These are phyloP conservation scores for Tetrahymena malaccensis DNA, from an alignment of 73 alveolate genomes.

Conservation along the genomic window DNA sequence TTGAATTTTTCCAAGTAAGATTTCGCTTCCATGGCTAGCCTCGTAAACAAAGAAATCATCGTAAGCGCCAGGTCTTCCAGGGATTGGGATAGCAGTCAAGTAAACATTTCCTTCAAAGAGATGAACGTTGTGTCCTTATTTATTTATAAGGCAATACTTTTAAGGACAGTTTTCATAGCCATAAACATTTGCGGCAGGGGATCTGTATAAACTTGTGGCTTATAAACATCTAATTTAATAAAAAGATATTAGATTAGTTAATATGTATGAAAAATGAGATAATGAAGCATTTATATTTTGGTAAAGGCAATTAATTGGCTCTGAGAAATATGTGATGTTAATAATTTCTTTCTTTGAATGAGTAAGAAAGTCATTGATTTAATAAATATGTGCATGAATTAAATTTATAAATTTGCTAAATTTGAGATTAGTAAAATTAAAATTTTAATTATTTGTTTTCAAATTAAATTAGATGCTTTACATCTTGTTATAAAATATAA, in stretches of 20 bases:
- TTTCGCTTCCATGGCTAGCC: background rate
- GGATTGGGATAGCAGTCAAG: background rate
- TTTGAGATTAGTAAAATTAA: background rate
- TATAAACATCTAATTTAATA: background rate
- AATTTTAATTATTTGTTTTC: background rate
- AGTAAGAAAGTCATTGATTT: no score
- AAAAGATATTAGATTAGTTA: background rate
- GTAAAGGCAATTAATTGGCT: background rate
- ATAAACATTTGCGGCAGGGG: background rate
- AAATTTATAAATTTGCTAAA: background rate
- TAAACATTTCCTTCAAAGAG: background rate
- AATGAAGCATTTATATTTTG: no score
- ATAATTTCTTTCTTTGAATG: no score
- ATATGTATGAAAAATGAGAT: no score
- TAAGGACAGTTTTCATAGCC: background rate
- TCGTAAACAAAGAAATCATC: background rate
- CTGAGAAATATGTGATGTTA: background rate
- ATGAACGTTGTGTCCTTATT: background rate
- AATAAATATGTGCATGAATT: background rate
- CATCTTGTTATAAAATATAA: background rate
- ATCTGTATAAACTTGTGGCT: background rate
- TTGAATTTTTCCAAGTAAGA: background rate
- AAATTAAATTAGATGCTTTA: no score
- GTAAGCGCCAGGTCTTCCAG: background rate
- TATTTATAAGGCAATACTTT: background rate